A percentile compares a stretch with the other conserved stretches of the same genome.
phyloP scores from a whole-genome alignment of 2,329 filamentous ascomycete species.

The Fusarium euwallaceae region DNA sequence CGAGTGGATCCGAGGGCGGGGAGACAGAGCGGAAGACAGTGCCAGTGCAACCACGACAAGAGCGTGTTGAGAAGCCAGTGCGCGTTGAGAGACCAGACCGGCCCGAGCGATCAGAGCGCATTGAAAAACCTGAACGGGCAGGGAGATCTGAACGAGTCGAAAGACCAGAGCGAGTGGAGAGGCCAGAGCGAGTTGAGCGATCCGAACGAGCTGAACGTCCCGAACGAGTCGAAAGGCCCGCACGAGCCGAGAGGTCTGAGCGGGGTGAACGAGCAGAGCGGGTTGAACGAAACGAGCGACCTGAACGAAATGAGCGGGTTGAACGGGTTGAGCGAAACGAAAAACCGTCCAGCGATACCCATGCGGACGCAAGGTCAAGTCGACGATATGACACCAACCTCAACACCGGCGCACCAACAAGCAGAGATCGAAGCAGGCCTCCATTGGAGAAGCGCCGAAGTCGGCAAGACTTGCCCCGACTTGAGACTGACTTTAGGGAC shows the following conservation, averaged over 20 bases:
- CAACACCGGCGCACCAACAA: conserved; percentile 26
- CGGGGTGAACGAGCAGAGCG: conserved; percentile 18
- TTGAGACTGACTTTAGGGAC: conserved; percentile 58
- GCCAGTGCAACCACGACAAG: conserved; percentile 22
- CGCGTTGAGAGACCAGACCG: neutral
- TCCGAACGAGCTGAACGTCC: conserved; percentile 27
- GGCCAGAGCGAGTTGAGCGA: conserved; percentile 1
- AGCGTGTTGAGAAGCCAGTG: conserved; percentile 24
- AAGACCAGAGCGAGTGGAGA: neutral
- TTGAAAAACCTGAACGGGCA: neutral
- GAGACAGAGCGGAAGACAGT: conserved; percentile 43
- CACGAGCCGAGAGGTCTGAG: neutral
- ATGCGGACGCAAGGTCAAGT: neutral
- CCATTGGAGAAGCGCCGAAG: conserved; percentile 48
- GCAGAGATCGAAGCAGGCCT: conserved; percentile 41
- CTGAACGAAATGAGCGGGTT: conserved; percentile 6
- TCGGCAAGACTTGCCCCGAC: conserved; percentile 58
- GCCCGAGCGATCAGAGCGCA: neutral
- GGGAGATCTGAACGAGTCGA: neutral
- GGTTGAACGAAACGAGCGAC: conserved; percentile 21
- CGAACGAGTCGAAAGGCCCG: conserved; percentile 16
- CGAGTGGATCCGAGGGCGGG: conserved; percentile 42
- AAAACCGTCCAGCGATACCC: neutral
- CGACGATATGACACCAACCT: conserved; percentile 32
- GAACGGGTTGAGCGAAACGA: conserved; percentile 6